Evolutionary conservation across 192 early-diverging fungal species (phyloP).

Genomic region (Gorgonomyces haynaldii): DNA sequence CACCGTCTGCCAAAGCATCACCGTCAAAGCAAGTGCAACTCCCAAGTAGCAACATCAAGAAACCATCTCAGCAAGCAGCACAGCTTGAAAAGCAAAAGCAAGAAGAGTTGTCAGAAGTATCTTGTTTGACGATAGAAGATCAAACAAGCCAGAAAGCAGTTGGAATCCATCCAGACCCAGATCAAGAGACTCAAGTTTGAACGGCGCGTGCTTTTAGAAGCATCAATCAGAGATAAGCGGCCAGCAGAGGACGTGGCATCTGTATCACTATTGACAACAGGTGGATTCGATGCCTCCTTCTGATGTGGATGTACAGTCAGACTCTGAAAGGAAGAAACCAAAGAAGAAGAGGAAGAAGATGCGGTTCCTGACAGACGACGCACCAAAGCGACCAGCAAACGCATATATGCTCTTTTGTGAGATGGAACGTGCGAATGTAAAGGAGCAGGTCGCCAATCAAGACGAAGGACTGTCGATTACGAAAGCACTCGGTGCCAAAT

Average conservation of each 20-base stretch:
- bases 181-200: slow-evolving; percentile 5
- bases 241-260: too few species aligned
- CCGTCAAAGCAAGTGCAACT: not conserved
- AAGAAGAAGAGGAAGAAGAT: not conserved
- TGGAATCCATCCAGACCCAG: too few species aligned
- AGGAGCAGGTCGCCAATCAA: not conserved
- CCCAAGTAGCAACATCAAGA: not conserved
- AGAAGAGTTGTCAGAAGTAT: too few species aligned
- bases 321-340: not conserved
- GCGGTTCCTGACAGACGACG: slow-evolving; percentile 11
- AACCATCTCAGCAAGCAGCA: too few species aligned
- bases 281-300: not conserved
- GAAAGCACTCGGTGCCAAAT: not conserved
- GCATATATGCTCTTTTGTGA: slow-evolving; percentile 27
- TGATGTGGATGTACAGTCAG: not conserved
- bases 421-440: slow-evolving; percentile 12
- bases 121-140: too few species aligned
- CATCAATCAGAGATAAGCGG: too few species aligned
- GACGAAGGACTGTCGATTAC: not conserved
- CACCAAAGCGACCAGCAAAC: slow-evolving; percentile 20
- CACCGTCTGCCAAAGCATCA: too few species aligned
- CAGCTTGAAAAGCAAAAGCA: slow-evolving; percentile 6
- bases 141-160: too few species aligned
- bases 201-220: not conserved
- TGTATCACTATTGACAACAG: too few species aligned